A percentile compares a stretch with the other conserved stretches of the same genome.
Evolutionary conservation across 1,284 basidiomycete genomes (phyloP).

Genomic region (Ganoderma lingzhi): DNA sequence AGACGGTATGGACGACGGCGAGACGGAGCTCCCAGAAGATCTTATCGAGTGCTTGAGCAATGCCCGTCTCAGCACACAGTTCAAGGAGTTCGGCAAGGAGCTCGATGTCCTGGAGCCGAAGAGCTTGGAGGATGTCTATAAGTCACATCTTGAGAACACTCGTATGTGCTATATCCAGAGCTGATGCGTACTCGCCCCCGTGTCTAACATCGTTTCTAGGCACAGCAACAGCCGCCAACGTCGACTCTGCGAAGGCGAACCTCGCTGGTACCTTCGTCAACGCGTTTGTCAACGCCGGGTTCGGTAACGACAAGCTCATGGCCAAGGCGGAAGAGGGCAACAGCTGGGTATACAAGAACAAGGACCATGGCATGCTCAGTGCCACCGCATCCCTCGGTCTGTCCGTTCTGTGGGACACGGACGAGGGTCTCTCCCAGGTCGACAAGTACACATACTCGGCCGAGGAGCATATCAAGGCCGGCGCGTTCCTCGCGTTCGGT

Average conservation of each 20-base stretch:
- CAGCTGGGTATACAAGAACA: conserved; percentile 99
- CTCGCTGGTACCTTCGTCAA: conserved; percentile 98
- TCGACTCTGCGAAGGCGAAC: conserved; percentile 96
- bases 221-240: conserved; percentile 69
- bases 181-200: background rate
- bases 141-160: conserved; percentile 93
- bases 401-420: conserved; percentile 96
- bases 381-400: conserved; percentile 95
- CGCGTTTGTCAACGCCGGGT: conserved; percentile 98
- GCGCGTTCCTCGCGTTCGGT: conserved; percentile 95
- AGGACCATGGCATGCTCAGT: conserved; percentile 97
- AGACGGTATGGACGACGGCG: conserved; percentile 64
- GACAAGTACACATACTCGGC: conserved; percentile 98
- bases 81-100: conserved; percentile 95
- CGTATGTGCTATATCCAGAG: conserved; percentile 52
- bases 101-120: conserved; percentile 92
- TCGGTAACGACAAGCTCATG: conserved; percentile 99
- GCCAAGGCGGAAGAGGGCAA: conserved; percentile 95
- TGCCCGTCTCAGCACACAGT: conserved; percentile 82
- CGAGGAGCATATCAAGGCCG: conserved; percentile 98
- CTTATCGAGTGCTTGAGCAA: conserved; percentile 89
- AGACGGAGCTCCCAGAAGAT: conserved; percentile 81
- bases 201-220: conserved; percentile 47
- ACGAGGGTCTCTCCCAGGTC: conserved; percentile 92
- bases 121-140: conserved; percentile 97